Evolutionary conservation across 176 grass and related monocot species (phyloP).

Genomic region (Juncus effusus): DNA sequence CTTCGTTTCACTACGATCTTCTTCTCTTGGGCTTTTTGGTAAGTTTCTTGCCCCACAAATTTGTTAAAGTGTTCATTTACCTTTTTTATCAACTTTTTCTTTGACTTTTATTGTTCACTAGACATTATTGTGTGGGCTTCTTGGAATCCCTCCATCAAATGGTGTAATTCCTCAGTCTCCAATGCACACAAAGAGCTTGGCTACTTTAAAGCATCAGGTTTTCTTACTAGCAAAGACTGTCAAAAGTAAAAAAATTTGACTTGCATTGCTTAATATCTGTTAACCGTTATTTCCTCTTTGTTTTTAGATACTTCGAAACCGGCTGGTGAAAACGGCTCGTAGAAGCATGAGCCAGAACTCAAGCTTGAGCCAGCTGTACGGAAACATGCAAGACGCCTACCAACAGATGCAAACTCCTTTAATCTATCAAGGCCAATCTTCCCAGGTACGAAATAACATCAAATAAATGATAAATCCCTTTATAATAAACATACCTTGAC

Average conservation of each 20-base stretch:
- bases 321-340: slow-evolving; percentile 59
- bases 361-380: slow-evolving; percentile 83
- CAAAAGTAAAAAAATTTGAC: neutral
- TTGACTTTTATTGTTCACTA: slow-evolving; percentile 30
- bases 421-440: slow-evolving; percentile 50
- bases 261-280: slow-evolving; percentile 13
- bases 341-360: slow-evolving; percentile 75
- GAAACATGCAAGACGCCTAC: slow-evolving; percentile 87
- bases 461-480: too few relatives aligned
- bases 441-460: slow-evolving; percentile 29
- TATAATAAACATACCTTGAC: too few relatives aligned
- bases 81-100: neutral
- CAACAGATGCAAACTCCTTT: slow-evolving; percentile 88
- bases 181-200: slow-evolving; percentile 98
- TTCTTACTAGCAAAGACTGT: neutral
- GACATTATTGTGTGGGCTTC: slow-evolving; percentile 89
- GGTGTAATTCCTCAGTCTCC: slow-evolving; percentile 98
- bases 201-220: slow-evolving; percentile 98
- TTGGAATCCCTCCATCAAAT: slow-evolving; percentile 96
- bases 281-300: slow-evolving; percentile 4
- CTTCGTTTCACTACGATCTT: slow-evolving; percentile 95
- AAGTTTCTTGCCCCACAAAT: slow-evolving; percentile 17
- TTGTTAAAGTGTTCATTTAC: slow-evolving; percentile 11
- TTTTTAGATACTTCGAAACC: slow-evolving; percentile 73
- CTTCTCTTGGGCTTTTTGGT: slow-evolving; percentile 97